These are phyloP conservation scores for Neoscytalidium dimidiatum DNA, from an alignment of 2,329 filamentous ascomycete species.

Conservation along the genomic window DNA sequence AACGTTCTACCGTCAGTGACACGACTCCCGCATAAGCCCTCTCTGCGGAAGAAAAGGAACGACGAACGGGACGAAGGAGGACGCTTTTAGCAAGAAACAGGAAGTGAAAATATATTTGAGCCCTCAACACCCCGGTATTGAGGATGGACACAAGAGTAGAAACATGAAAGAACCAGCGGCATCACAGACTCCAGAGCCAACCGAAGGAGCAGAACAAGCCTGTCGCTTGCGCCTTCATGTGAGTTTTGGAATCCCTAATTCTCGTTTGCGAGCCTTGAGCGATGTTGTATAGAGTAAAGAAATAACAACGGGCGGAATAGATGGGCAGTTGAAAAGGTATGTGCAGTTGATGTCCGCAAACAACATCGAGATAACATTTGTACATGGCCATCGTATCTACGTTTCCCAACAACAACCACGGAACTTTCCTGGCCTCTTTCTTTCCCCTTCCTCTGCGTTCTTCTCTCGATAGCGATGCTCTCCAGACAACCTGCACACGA, in stretches of 20 bases:
- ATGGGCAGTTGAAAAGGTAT: neutral
- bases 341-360: conserved; percentile 10
- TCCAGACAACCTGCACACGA: neutral
- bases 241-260: too few relatives aligned
- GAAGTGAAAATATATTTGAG: neutral
- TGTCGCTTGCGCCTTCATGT: too few relatives aligned
- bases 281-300: neutral
- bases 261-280: too few relatives aligned
- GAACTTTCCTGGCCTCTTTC: conserved; percentile 3
- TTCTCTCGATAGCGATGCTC: neutral
- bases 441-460: neutral
- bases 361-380: conserved; percentile 17
- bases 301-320: neutral
- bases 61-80: neutral
- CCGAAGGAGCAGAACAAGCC: too few relatives aligned
- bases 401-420: conserved; percentile 6
- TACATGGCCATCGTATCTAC: conserved; percentile 19
- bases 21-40: neutral
- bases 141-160: neutral
- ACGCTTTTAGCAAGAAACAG: too few relatives aligned
- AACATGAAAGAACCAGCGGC: too few relatives aligned
- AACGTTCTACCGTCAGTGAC: conserved; percentile 2
- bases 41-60: neutral
- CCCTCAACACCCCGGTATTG: neutral
- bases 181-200: too few relatives aligned